These are phyloP conservation scores for Halophytophthora polymorphica DNA, from an alignment of 352 stramenopile genomes.

Conservation along the genomic window DNA sequence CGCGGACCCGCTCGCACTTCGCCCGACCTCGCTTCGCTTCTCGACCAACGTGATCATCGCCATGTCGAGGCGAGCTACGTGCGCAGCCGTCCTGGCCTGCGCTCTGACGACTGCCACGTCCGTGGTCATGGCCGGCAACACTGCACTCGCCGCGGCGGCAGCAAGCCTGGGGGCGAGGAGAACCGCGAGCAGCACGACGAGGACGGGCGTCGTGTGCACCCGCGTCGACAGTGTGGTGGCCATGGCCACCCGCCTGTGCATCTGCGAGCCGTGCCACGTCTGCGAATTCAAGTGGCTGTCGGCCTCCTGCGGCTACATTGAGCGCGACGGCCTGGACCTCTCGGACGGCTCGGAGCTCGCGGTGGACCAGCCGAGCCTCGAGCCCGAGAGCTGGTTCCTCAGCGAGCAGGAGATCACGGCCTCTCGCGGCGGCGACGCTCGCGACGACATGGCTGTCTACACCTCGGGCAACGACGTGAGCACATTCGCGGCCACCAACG, in stretches of 20 bases:
- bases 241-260: background rate
- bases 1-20: too few species aligned
- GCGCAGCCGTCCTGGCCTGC: too few species aligned
- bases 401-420: slow-evolving; percentile 32
- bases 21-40: too few species aligned
- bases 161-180: too few species aligned
- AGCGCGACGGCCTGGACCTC: background rate
- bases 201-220: background rate
- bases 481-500: slow-evolving; percentile 21
- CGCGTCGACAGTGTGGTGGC: background rate
- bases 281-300: too few species aligned
- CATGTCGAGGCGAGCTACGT: too few species aligned
- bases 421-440: slow-evolving; percentile 22
- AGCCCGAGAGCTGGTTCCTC: slow-evolving; percentile 40
- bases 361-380: slow-evolving; percentile 31
- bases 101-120: too few species aligned
- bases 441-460: slow-evolving; percentile 23
- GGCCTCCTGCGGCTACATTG: background rate
- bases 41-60: too few species aligned
- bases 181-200: too few species aligned
- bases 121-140: too few species aligned
- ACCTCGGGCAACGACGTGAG: slow-evolving; percentile 32
- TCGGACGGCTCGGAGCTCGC: background rate
- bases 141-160: too few species aligned
- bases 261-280: too few species aligned